These are phyloP conservation scores for Pichia paraexigua DNA, from an alignment of 805 yeast species.

Conservation along the genomic window DNA sequence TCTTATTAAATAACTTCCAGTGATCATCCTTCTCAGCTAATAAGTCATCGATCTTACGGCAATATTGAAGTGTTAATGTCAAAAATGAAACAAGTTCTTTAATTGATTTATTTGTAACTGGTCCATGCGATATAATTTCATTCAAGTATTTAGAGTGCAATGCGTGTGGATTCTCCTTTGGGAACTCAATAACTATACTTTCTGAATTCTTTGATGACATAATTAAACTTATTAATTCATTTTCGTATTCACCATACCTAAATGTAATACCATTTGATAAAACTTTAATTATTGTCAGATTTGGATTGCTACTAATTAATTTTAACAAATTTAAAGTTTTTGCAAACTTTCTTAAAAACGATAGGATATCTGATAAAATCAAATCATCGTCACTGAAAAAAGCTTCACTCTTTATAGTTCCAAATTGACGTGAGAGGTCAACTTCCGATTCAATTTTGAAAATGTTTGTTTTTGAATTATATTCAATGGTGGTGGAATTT, in stretches of 20 bases:
- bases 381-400: neutral
- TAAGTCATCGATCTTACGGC: slow-evolving; percentile 15
- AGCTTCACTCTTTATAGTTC: neutral
- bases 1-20: slow-evolving; percentile 11
- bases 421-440: slow-evolving; percentile 18
- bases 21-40: slow-evolving; percentile 7
- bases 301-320: slow-evolving; percentile 22
- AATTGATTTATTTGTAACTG: slow-evolving; percentile 11
- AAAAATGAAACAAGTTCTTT: slow-evolving; percentile 23
- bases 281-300: slow-evolving; percentile 22
- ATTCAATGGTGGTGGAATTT: slow-evolving; percentile 17
- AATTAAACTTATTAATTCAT: slow-evolving; percentile 23
- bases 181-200: slow-evolving; percentile 22
- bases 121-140: slow-evolving; percentile 14
- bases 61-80: slow-evolving; percentile 25
- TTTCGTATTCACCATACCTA: slow-evolving; percentile 23
- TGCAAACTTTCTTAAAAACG: slow-evolving; percentile 23
- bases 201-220: slow-evolving; percentile 15
- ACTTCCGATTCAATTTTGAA: slow-evolving; percentile 25
- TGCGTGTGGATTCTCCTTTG: slow-evolving; percentile 25
- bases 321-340: slow-evolving; percentile 24
- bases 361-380: slow-evolving; percentile 18
- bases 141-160: slow-evolving; percentile 21
- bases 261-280: slow-evolving; percentile 24
- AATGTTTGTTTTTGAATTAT: slow-evolving; percentile 20